Evolutionary conservation across 495 filamentous ascomycete genomes (phyloP).

Genomic region (Immersiella caudata): DNA sequence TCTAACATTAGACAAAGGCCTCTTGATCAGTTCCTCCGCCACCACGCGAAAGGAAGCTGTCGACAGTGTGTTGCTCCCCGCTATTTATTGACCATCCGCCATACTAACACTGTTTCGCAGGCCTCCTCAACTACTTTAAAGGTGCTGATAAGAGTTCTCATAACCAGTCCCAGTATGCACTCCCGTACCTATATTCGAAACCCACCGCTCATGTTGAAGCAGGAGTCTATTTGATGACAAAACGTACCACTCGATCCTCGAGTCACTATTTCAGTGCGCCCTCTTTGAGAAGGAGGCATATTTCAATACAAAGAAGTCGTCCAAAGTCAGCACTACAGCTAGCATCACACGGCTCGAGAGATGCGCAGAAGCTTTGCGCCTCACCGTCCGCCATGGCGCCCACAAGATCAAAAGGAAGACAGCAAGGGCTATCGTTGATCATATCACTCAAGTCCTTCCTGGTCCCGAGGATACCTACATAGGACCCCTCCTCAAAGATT

Average conservation of each 20-base stretch:
- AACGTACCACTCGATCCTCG: slow-evolving; percentile 77
- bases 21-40: slow-evolving; percentile 16
- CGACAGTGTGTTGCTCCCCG: slow-evolving; percentile 36
- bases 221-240: slow-evolving; percentile 61
- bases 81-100: slow-evolving; percentile 12
- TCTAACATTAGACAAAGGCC: slow-evolving; percentile 19
- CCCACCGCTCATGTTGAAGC: slow-evolving; percentile 25
- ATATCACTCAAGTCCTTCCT: slow-evolving; percentile 76
- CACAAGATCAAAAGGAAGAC: slow-evolving; percentile 73
- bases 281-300: slow-evolving; percentile 67
- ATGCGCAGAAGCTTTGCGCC: slow-evolving; percentile 72
- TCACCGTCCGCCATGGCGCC: slow-evolving; percentile 68
- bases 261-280: slow-evolving; percentile 73
- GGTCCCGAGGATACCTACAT: slow-evolving; percentile 64
- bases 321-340: slow-evolving; percentile 49
- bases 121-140: slow-evolving; percentile 33
- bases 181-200: background rate
- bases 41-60: slow-evolving; percentile 36
- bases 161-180: slow-evolving; percentile 20
- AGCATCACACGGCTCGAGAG: slow-evolving; percentile 60
- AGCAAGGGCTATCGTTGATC: slow-evolving; percentile 73
- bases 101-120: slow-evolving; percentile 60
- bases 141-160: slow-evolving; percentile 28
- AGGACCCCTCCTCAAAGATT: slow-evolving; percentile 73
- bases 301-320: slow-evolving; percentile 55